A percentile compares a stretch with the other conserved stretches of the same genome.
These are phyloP conservation scores for Oryza coarctata DNA, from an alignment of 176 grass and related monocot genomes.

Conservation along the genomic window DNA sequence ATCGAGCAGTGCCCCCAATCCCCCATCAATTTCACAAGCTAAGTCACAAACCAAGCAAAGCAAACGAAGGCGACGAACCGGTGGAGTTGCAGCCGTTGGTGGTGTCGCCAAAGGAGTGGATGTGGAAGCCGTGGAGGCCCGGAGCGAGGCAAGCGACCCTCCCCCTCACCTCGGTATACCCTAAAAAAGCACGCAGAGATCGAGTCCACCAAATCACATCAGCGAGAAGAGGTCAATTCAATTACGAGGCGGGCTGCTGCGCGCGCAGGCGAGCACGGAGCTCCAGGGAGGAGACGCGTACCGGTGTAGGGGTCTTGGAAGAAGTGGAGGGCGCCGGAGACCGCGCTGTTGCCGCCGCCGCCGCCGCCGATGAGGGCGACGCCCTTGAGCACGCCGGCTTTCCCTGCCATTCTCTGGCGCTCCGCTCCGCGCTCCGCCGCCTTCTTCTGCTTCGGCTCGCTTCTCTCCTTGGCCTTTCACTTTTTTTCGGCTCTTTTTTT, in stretches of 20 bases:
- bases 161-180: slow-evolving; percentile 61
- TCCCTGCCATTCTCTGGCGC: slow-evolving; percentile 35
- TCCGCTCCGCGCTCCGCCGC: not conserved
- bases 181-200: slow-evolving; percentile 2
- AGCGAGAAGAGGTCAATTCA: not conserved
- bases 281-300: not conserved
- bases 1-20: not conserved
- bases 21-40: slow-evolving; percentile 5
- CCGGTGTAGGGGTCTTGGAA: slow-evolving; percentile 39
- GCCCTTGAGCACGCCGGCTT: slow-evolving; percentile 49
- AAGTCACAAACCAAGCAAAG: slow-evolving; percentile 9
- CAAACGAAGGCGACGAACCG: slow-evolving; percentile 17
- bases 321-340: slow-evolving; percentile 45
- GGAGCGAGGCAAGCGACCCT: slow-evolving; percentile 49
- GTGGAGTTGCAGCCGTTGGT: slow-evolving; percentile 79
- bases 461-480: not conserved
- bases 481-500: not conserved
- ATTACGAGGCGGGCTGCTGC: not conserved
- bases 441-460: not conserved
- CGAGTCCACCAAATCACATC: not conserved
- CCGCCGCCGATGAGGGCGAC: slow-evolving; percentile 51
- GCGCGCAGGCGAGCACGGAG: not conserved
- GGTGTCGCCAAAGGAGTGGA: slow-evolving; percentile 70
- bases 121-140: slow-evolving; percentile 63
- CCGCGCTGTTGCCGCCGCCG: slow-evolving; percentile 37